These are phyloP conservation scores for Gardenia jasminoides DNA, from an alignment of 257 asterid genomes.

Conservation along the genomic window DNA sequence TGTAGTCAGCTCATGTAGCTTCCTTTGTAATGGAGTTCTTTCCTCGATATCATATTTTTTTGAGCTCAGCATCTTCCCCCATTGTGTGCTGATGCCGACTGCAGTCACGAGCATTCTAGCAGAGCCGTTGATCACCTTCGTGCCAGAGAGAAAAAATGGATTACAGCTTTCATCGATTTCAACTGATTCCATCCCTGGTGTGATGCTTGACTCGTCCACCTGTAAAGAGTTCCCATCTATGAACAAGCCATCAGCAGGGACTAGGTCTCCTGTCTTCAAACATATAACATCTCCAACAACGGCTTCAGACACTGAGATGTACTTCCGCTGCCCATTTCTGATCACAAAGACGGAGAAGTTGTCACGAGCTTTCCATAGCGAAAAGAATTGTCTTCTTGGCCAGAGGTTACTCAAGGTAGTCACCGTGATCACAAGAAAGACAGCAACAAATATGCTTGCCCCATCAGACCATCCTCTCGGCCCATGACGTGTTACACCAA, in stretches of 20 bases:
- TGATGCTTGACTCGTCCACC: conserved; percentile 54
- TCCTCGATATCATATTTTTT: conserved; percentile 32
- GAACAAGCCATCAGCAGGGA: conserved; percentile 68
- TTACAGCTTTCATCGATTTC: conserved; percentile 29
- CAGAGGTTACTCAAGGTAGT: conserved; percentile 52
- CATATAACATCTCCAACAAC: conserved; percentile 56
- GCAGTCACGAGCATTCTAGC: conserved; percentile 53
- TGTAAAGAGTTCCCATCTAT: conserved; percentile 37
- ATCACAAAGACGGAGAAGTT: conserved; percentile 39
- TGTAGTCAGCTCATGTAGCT: conserved; percentile 40
- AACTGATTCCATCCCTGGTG: conserved; percentile 36
- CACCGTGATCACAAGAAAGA: conserved; percentile 49
- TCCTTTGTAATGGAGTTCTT: conserved; percentile 52
- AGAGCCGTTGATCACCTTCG: conserved; percentile 52
- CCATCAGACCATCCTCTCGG: conserved; percentile 64
- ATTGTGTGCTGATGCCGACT: conserved; percentile 53
- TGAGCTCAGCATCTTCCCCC: conserved; percentile 58
- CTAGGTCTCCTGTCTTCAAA: conserved; percentile 50
- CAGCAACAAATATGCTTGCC: conserved; percentile 49
- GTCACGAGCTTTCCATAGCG: conserved; percentile 45
- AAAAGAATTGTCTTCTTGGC: conserved; percentile 46
- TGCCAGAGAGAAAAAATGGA: conserved; percentile 52
- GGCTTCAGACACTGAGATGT: conserved; percentile 39
- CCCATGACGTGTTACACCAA: conserved; percentile 51
- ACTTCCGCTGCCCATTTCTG: conserved; percentile 38